These are phyloP conservation scores for Bertia moriformis DNA, from an alignment of 2,329 filamentous ascomycete species.

Conservation along the genomic window DNA sequence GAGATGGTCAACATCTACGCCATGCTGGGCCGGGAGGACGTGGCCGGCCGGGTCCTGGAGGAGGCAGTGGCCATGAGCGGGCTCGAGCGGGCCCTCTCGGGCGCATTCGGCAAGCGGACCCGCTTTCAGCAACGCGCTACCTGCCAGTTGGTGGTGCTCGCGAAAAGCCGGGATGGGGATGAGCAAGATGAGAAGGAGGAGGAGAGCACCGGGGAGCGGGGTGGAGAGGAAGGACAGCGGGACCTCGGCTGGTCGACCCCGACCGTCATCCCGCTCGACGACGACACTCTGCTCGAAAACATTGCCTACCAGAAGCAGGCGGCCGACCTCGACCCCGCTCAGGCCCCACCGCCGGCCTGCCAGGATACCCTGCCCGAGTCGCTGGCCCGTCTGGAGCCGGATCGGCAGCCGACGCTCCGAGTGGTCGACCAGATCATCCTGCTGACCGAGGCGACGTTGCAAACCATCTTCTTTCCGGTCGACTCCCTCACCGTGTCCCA, in stretches of 20 bases:
- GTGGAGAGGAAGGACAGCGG: constrained; percentile 26
- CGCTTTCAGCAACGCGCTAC: constrained; percentile 66
- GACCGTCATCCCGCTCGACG: no score
- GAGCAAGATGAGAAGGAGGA: no score
- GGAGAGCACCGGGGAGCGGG: constrained; percentile 7
- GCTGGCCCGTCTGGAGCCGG: constrained; percentile 54
- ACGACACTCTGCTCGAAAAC: constrained; percentile 59
- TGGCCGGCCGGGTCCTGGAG: constrained; percentile 58
- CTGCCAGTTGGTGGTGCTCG: constrained; percentile 82
- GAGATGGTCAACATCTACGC: constrained; percentile 75
- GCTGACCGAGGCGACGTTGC: constrained; percentile 74
- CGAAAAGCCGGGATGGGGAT: constrained; percentile 58
- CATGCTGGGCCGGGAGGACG: constrained; percentile 66
- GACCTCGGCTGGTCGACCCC: no score
- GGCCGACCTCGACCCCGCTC: constrained; percentile 8
- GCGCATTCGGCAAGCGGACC: constrained; percentile 72
- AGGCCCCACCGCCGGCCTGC: constrained; percentile 10
- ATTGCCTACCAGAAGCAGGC: constrained; percentile 22
- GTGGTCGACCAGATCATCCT: constrained; percentile 83
- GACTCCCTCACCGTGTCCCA: constrained; percentile 86
- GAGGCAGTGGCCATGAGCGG: constrained; percentile 51
- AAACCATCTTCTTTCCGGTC: constrained; percentile 69
- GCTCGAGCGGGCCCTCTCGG: constrained; percentile 71
- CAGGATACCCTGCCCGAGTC: constrained; percentile 32
- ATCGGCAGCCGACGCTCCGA: constrained; percentile 67